Evolutionary conservation across 2,329 filamentous ascomycete genomes (phyloP).

Genomic region (Colletotrichum sp.): DNA sequence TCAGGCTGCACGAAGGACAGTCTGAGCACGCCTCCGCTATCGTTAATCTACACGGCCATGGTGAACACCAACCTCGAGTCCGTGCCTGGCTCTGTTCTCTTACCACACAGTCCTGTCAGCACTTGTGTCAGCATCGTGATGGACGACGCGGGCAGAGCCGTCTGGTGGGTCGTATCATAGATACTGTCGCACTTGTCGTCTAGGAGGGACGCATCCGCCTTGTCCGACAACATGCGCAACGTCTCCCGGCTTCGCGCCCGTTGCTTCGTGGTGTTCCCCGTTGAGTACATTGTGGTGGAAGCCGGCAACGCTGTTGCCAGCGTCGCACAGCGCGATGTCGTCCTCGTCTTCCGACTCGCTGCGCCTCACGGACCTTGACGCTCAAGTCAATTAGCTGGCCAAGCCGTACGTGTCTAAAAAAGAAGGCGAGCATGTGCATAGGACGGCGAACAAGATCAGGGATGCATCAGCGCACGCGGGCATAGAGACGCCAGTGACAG

Average conservation of each 20-base stretch:
- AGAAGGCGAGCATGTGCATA: neutral
- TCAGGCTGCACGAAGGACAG: neutral
- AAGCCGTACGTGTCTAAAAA: neutral
- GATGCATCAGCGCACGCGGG: neutral
- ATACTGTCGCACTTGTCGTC: neutral
- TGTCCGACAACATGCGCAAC: neutral
- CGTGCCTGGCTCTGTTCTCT: neutral
- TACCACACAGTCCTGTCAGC: neutral
- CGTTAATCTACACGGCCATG: neutral
- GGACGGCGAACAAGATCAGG: neutral
- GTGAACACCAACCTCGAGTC: neutral
- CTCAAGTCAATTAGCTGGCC: neutral
- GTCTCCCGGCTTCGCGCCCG: neutral
- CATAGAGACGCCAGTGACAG: neutral
- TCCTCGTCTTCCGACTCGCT: neutral
- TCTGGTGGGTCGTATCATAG: neutral
- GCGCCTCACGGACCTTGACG: neutral
- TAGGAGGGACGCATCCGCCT: neutral
- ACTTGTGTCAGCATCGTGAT: neutral
- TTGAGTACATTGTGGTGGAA: neutral
- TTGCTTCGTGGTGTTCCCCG: neutral
- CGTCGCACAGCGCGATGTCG: neutral
- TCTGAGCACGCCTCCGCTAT: neutral
- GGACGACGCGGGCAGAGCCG: neutral
- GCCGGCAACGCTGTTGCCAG: neutral